Conservation (phyloP, 2,329 filamentous ascomycete species). For the Botrytis galanthina region DNA sequence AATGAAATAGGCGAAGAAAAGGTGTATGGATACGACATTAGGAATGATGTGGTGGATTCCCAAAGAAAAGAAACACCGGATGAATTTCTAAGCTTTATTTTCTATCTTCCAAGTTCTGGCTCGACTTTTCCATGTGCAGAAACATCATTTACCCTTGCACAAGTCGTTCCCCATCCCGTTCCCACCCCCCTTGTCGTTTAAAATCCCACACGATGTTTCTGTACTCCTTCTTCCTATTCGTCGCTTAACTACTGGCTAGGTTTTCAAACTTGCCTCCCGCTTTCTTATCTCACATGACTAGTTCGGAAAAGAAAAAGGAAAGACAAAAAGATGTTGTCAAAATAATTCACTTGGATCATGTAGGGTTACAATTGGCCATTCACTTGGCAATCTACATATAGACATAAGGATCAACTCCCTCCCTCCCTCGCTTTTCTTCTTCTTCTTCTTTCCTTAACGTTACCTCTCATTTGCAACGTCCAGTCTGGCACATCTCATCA, state of each 20-base stretch:
- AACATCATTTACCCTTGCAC: background rate
- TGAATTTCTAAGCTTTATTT: background rate
- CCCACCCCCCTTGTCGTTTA: background rate
- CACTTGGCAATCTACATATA: conserved; percentile 4
- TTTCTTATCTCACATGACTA: background rate
- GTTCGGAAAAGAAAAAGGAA: background rate
- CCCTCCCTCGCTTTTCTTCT: conserved; percentile 13
- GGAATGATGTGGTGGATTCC: background rate
- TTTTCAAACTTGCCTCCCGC: background rate
- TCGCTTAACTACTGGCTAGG: background rate
- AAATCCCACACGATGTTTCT: background rate
- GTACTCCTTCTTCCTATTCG: background rate
- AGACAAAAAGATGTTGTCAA: background rate
- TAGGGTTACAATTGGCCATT: background rate
- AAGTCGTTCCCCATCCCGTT: background rate
- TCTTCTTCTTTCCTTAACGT: conserved; percentile 9
- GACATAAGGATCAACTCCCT: conserved; percentile 1
- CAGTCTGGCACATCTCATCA: conserved; percentile 5
- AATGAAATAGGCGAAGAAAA: background rate
- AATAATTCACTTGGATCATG: background rate
- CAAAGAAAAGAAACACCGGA: background rate
- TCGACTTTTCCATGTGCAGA: background rate
- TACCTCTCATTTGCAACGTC: conserved; percentile 15
- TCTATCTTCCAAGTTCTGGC: background rate
- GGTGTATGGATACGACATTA: background rate